These are phyloP conservation scores for Candida berthetii DNA, from an alignment of 805 yeast species.

Conservation along the genomic window DNA sequence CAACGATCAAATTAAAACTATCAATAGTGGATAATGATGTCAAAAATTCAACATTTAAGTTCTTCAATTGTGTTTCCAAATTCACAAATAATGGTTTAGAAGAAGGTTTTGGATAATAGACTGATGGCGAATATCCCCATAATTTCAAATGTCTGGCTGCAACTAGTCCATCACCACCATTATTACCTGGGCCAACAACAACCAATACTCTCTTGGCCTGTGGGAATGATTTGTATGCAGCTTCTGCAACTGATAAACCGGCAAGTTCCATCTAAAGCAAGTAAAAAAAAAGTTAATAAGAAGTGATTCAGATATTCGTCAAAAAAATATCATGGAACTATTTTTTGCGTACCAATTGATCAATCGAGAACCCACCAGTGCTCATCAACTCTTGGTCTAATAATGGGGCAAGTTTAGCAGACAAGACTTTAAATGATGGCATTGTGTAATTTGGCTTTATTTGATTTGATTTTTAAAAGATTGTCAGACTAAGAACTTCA, in stretches of 20 bases:
- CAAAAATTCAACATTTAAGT: constrained; percentile 57
- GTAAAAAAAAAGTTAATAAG: background rate
- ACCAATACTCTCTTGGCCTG: constrained; percentile 46
- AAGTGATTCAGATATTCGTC: too few species aligned
- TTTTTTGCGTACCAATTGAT: constrained; percentile 46
- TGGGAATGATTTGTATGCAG: constrained; percentile 66
- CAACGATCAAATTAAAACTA: constrained; percentile 44
- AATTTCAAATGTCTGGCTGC: constrained; percentile 86
- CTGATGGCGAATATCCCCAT: constrained; percentile 70
- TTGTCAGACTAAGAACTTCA: too few species aligned
- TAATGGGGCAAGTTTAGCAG: constrained; percentile 57
- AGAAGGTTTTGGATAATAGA: constrained; percentile 74
- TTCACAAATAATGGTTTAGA: constrained; percentile 52
- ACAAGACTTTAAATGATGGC: constrained; percentile 30
- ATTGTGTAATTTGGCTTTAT: too few species aligned
- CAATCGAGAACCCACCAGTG: constrained; percentile 71
- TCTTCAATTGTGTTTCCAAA: constrained; percentile 59
- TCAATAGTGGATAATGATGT: constrained; percentile 25
- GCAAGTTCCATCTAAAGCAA: constrained; percentile 80
- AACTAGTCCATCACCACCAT: constrained; percentile 94
- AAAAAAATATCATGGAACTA: background rate
- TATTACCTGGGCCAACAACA: constrained; percentile 93
- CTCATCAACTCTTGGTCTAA: constrained; percentile 88
- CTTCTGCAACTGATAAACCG: constrained; percentile 90
- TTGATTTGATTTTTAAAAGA: too few species aligned